These are phyloP conservation scores for Passiflora organensis DNA, from an alignment of 345 rosid species.

Conservation along the genomic window DNA sequence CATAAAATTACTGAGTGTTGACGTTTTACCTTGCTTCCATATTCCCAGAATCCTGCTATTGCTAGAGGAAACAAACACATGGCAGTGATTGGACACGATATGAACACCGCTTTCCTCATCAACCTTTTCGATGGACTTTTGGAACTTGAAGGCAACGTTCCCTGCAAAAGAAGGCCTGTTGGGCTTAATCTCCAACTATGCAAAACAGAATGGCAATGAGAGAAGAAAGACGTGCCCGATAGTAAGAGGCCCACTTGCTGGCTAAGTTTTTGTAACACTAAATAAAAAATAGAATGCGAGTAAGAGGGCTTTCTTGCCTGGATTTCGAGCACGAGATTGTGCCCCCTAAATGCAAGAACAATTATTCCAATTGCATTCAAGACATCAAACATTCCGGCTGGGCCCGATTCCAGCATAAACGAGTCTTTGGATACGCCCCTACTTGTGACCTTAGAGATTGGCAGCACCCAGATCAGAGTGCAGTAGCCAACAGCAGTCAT, in stretches of 20 bases:
- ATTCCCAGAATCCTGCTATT: slow-evolving; percentile 50
- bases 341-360: slow-evolving; percentile 48
- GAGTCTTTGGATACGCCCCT: slow-evolving; percentile 18
- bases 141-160: slow-evolving; percentile 42
- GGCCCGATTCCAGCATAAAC: slow-evolving; percentile 5
- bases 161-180: slow-evolving; percentile 20
- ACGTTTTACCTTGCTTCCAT: slow-evolving; percentile 39
- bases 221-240: no score
- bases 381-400: slow-evolving; percentile 14
- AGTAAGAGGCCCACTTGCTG: no score
- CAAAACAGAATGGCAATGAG: no score
- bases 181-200: background rate
- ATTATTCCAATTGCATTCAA: slow-evolving; percentile 42
- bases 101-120: slow-evolving; percentile 48
- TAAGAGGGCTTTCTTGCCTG: slow-evolving; percentile 27
- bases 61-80: slow-evolving; percentile 32
- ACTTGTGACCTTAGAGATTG: slow-evolving; percentile 25
- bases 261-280: no score
- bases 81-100: slow-evolving; percentile 35
- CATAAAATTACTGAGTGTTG: background rate
- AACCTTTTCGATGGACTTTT: slow-evolving; percentile 19
- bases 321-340: slow-evolving; percentile 60
- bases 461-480: slow-evolving; percentile 35
- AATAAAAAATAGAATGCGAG: no score
- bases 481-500: slow-evolving; percentile 28